Base-by-base conservation (phyloP, 2,329 filamentous ascomycete species). In the Furcasterigmium sp. region DNA sequence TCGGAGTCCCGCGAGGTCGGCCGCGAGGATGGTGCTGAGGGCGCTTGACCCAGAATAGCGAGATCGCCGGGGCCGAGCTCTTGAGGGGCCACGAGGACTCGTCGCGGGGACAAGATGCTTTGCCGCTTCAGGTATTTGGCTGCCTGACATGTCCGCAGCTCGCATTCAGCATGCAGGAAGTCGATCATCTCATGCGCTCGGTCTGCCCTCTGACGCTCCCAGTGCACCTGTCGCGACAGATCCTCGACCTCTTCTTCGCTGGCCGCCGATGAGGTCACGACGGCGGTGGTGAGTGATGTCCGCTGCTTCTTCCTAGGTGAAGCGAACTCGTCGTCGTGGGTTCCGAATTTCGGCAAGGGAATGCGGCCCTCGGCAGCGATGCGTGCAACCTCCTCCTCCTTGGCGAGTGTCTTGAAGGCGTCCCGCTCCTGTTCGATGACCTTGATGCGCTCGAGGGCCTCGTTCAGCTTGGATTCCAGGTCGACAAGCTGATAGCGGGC, bases 111-210 rank as follows among this genome's bases (percentile, higher is more conserved):
- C 18, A 50, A 36, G 23, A 56, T 47, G 53, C 59, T 64, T 10
- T 57, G 56, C 14, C 60, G 59, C 30, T 60, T 55, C 29, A 46
- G 51, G 13, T 52, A 44, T 50, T 68, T 75, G 46, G 68, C 75
- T 56, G 82, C 84, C 2, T 75, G 68, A 65, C 85, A 88, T 61
- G 76, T 80, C 37, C 76, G 73, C 50, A 90, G 75, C 39, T 80
- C 73, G 59, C 84, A 89, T 59, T 91, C 86, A 43, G 85, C 76
- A 56, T 87, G 79, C 58, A 91, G 70, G 61, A 88, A 91, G 25
- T 90, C 84, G 38, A 89, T 72, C 56, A 85, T 78, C 47, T 89
- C 85, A 49, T 84, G 72, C 0, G 85, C 84, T 8, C 84, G 76
- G 48, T 85, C 75, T 9, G 85, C 82, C 43, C 83, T 72, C 56